Evolutionary conservation across 768 basidiomycete species (phyloP), one percentile per base, ranked within the genome.

Genomic region (Heimioporus sp.): DNA sequence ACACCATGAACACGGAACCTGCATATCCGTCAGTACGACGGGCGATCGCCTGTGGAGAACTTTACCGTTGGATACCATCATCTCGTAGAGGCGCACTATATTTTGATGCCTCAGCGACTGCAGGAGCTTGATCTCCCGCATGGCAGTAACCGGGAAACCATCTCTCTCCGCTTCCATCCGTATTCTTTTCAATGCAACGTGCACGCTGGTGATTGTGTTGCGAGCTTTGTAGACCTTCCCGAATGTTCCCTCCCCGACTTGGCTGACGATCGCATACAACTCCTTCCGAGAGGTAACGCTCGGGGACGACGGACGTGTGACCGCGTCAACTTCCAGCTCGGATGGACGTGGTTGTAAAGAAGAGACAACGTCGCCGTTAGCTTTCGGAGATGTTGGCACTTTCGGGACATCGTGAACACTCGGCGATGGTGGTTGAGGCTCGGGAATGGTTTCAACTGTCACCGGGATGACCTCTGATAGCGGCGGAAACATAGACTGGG

Each of bases 1-100:
- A 93, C 36, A 99, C 96, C 97, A 99, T 99, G 72, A 92, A 96
- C 38, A 97, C 95, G 43, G 89, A 86, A 52, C 93, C 96, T 98
- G 61, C 6, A 16, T 44, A 49, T 53, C 11, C 10, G 31, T 66
- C 34, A 68, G 49, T n/a, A 12, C 34, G 13, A 20, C 30, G 10
- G 12, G 0, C 10, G 11, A 47, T 35, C 40, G 10, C 37, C 2
- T 28, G 17, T 10, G 11, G 40, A 49, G 9, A 16, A 12, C 59
- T 81, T 58, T 60, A 94, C 97, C 94, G 60, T 92, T 90, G 1
- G 94, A 92, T 8, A 98, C 95, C 89, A 99, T 95, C 94, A 99
- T 99, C 72, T 99, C 97, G 58, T 89, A 85, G 35, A 99, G 73
- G 45, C 79, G 80, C 39, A 99, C 84, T 39, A 99, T 82, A 63